Percentiles rank a stretch among this genome's conserved stretches.
These are phyloP conservation scores for Plasmodium relictum DNA, from an alignment of 169 alveolate species.

Conservation along the genomic window DNA sequence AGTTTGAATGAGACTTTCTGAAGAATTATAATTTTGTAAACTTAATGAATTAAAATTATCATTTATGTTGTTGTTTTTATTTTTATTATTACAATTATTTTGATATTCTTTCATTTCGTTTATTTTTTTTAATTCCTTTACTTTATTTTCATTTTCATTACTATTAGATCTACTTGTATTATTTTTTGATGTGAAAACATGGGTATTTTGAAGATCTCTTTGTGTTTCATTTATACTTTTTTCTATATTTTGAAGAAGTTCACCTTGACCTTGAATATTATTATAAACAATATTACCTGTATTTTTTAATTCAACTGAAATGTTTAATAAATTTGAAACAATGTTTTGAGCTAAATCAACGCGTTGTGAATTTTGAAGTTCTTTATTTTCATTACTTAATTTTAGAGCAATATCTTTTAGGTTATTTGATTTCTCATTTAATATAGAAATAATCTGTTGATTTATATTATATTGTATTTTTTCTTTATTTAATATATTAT, in stretches of 20 bases:
- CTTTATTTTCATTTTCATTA: not conserved
- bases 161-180: not conserved
- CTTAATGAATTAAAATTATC: not conserved
- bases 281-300: constrained; percentile 77
- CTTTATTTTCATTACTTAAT: constrained; percentile 46
- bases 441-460: constrained; percentile 27
- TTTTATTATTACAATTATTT: not conserved
- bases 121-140: not conserved
- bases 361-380: constrained; percentile 42
- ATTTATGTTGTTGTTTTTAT: not conserved
- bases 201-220: constrained; percentile 3
- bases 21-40: too few species aligned
- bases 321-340: constrained; percentile 50
- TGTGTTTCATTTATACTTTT: constrained; percentile 30
- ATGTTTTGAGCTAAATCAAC: constrained; percentile 72
- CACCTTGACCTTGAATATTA: constrained; percentile 77
- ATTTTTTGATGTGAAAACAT: not conserved
- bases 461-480: constrained; percentile 30
- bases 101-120: not conserved
- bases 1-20: not conserved
- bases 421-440: constrained; percentile 54
- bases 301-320: constrained; percentile 65
- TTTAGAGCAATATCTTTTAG: constrained; percentile 38
- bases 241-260: constrained; percentile 31
- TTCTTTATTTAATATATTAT: constrained; percentile 49